Base-by-base conservation (phyloP, 2,329 filamentous ascomycete species). In the Cryphonectria japonica region DNA sequence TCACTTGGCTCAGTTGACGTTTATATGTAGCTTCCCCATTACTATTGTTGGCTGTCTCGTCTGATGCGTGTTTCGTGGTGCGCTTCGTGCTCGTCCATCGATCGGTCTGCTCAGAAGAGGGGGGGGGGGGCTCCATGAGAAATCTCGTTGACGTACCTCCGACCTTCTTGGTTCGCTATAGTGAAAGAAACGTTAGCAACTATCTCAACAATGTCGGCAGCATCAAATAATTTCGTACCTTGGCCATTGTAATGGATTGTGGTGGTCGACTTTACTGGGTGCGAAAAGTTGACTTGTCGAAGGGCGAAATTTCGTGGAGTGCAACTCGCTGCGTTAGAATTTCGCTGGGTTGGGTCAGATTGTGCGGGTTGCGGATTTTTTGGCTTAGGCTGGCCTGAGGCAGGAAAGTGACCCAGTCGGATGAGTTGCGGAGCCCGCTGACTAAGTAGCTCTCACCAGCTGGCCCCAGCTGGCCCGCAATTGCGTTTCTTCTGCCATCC, bases 81-180 rank as follows among this genome's bases (percentile, higher is more conserved):
- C 62, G 71, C 66, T 65, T 69, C 39, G 66, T 71, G 41, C 71
- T 71, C 63, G 62, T 64, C 66, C 66, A 67, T 73, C 66, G 69
- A 63, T 69, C 69, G 63, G 52, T 71, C 64, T 59, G 66, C 62
- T 52, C 65, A 57, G 19, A 66, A 26, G 26, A 26, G 26, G 1
- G 26, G 26, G 26, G 26, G 39, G 41, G 50, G 64, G 59, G 32
- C 13, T 67, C 43, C 34, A 64, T 50, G 66, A 69, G 59, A 54
- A 34, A 26, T 60, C 43, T 69, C 71, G 71, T 59, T 52, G 69
- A 73, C 71, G 63, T 73, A 73, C 71, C 71, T 71, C 71, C 71
- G 71, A 73, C 94, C 93, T 97, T 97, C 92, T 93, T 97, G 78
- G 94, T 97, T 88, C 94, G 91, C 91, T 73, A 32, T 22, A 50